These are phyloP conservation scores for Draba incana DNA, from an alignment of 345 rosid species.

Conservation along the genomic window DNA sequence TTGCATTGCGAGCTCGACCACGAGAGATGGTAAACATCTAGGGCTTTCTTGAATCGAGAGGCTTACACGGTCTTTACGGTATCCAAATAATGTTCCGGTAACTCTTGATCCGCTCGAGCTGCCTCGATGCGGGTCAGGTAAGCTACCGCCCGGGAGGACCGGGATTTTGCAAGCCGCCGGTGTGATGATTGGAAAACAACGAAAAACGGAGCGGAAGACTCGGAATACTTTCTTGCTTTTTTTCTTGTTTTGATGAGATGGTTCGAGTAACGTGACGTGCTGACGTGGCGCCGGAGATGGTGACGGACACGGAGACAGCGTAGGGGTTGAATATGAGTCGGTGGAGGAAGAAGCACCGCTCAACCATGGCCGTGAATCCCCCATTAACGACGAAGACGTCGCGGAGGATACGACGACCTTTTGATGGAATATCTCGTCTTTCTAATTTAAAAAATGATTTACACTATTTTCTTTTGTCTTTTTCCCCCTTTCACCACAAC, in stretches of 20 bases:
- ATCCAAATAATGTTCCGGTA: conserved; percentile 75
- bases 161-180: conserved; percentile 70
- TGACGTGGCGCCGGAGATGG: conserved; percentile 45
- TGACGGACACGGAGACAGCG: conserved; percentile 37
- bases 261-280: conserved; percentile 63
- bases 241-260: conserved; percentile 55
- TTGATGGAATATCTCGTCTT: neutral
- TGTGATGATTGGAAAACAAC: conserved; percentile 70
- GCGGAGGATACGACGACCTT: conserved; percentile 29
- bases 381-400: conserved; percentile 53
- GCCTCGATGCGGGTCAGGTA: conserved; percentile 48
- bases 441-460: conserved; percentile 12
- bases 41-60: conserved; percentile 71
- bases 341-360: conserved; percentile 40
- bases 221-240: conserved; percentile 60
- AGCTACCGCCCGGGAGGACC: conserved; percentile 43
- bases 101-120: conserved; percentile 43
- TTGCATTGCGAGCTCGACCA: conserved; percentile 68
- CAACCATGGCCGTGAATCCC: conserved; percentile 51
- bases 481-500: conserved; percentile 25
- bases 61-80: conserved; percentile 73
- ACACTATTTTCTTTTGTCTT: conserved; percentile 6
- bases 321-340: conserved; percentile 29
- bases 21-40: conserved; percentile 60
- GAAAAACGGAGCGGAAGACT: conserved; percentile 73